Evolutionary conservation across 2,329 filamentous ascomycete genomes (phyloP), one percentile per base, ranked within the genome.

Genomic region (Xenosphaeropsis pyriputrescens): DNA sequence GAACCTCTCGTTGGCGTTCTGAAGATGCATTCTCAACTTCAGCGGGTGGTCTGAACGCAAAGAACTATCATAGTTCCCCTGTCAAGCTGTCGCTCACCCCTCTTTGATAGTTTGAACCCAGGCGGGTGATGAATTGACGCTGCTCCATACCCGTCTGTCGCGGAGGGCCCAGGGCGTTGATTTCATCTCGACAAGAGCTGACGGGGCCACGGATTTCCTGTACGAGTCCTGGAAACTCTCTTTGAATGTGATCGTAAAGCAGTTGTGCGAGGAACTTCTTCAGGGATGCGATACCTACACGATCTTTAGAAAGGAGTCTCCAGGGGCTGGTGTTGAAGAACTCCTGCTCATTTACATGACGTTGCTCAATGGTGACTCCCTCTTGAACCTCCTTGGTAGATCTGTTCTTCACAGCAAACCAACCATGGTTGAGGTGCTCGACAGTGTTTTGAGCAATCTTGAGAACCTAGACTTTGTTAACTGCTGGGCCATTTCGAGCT

Each of bases 161-260:
- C 12, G 22, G 12, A 26, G 22, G 22, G 8, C 22, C 22, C 8
- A 26, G 3, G 22, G 8, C 22, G 12, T 26, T 11, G 12, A 26
- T 6, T 9, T 26, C 22, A 9, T 26, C 22, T 26, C 22, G 22
- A 9, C 22, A 26, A 9, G 22, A 26, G 7, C 12, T 26, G 22
- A 26, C 22, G 12, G 3, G 22, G 8, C 22, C 8, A 9, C 22
- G 22, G 22, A 26, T 26, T 5, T 37, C 41, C 47, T 46, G 44
- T 41, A 32, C 30, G 30, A 32, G 30, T 15, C 16, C 30, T 6
- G 30, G 14, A 32, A 32, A 32, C 16, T 35, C 33, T 9, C 18
- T 17, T 35, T 15, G 15, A 14, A 22, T 19, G 6, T n/a, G 33
- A 19, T n/a, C 12, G 12, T 18, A 17, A 19, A 35, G 16, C 8